Conservation (phyloP, 305 asterid species). For the Fraxinus albicans region DNA sequence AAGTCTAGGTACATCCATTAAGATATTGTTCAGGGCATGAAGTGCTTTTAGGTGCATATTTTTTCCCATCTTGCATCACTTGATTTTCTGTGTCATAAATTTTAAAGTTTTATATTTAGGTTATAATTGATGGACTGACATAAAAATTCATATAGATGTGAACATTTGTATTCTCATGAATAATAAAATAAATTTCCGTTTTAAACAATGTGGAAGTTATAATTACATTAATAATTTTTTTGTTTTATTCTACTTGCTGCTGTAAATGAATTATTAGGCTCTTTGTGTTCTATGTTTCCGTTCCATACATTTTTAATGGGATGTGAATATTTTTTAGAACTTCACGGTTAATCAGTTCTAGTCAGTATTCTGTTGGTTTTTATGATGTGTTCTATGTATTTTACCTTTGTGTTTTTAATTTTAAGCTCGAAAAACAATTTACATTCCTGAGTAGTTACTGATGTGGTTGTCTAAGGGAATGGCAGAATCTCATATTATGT, state of each 20-base stretch:
- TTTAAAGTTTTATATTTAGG: conserved; percentile 13
- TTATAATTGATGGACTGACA: conserved; percentile 13
- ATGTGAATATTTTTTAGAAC: not conserved
- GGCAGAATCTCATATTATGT: not conserved
- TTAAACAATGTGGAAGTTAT: not conserved
- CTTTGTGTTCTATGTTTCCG: not conserved
- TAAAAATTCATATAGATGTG: conserved; percentile 5
- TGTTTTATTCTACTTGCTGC: not conserved
- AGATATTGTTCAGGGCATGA: not conserved
- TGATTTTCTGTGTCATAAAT: conserved; percentile 8
- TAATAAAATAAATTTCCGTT: not conserved
- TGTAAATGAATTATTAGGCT: not conserved
- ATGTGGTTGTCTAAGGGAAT: not conserved
- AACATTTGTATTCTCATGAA: not conserved
- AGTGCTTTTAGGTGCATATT: conserved; percentile 1
- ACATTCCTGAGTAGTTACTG: not conserved
- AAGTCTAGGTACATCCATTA: not conserved
- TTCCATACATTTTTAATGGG: not conserved
- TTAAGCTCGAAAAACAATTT: not conserved
- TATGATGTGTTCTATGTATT: conserved; percentile 5
- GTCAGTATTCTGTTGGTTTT: not conserved
- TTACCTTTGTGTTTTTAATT: not conserved
- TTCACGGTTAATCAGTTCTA: not conserved
- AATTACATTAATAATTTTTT: not conserved
- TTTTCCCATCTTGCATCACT: conserved; percentile 18